These are phyloP conservation scores for Candida ficus DNA, from an alignment of 805 yeast genomes.

Conservation along the genomic window DNA sequence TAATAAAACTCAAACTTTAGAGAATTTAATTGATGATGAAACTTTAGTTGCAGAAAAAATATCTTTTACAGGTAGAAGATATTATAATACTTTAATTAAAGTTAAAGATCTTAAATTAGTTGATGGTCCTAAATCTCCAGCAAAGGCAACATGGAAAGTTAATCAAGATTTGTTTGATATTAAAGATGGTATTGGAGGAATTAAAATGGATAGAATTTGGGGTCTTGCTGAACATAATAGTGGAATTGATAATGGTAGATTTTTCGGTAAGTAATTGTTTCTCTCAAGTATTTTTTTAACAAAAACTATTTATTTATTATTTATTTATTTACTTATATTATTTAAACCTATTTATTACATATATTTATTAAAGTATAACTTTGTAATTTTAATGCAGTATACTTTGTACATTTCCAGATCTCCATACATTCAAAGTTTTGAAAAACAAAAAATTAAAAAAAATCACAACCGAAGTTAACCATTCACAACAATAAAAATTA, in stretches of 20 bases:
- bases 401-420: too few species aligned
- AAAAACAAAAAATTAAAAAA: not conserved
- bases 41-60: conserved; percentile 63
- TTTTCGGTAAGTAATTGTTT: conserved; percentile 17
- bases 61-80: conserved; percentile 58
- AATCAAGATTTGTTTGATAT: conserved; percentile 44
- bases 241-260: conserved; percentile 66
- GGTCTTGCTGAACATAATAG: conserved; percentile 68
- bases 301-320: not conserved
- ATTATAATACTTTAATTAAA: conserved; percentile 55
- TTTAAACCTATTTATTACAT: not conserved
- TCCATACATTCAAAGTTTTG: not conserved
- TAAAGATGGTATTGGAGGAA: conserved; percentile 72
- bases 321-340: conserved; percentile 1
- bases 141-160: conserved; percentile 44
- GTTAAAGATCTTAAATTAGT: conserved; percentile 41
- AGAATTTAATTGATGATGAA: conserved; percentile 57
- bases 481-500: not conserved
- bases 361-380: not conserved
- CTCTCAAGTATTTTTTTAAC: not conserved
- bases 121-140: conserved; percentile 36
- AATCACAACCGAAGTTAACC: not conserved
- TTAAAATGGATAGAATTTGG: conserved; percentile 82
- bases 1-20: conserved; percentile 55
- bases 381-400: too few species aligned